A percentile compares a stretch with the other conserved stretches of the same genome.
phyloP scores from a whole-genome alignment of 345 rosid species.

The Eucalyptus urophylla region DNA sequence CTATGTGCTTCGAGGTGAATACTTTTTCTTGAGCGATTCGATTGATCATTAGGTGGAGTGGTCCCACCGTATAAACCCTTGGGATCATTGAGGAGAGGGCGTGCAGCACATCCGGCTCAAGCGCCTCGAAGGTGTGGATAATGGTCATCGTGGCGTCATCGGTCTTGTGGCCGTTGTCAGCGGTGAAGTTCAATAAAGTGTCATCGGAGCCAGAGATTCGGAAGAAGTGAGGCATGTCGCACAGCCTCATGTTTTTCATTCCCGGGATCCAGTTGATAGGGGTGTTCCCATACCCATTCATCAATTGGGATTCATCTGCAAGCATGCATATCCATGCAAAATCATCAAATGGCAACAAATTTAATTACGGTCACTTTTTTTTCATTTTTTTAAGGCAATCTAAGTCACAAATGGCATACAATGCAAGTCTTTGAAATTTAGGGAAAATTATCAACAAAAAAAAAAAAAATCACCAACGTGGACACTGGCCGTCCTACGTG shows the following conservation, averaged over 20 bases:
- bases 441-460: not conserved
- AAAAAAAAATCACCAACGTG: not conserved
- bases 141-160: not conserved
- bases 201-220: not conserved
- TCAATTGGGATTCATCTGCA: not conserved
- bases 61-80: not conserved
- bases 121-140: not conserved
- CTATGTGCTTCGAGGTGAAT: not conserved
- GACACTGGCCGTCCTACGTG: rapidly evolving
- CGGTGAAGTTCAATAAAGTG: not conserved
- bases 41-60: not conserved
- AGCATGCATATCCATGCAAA: not conserved
- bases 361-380: not conserved
- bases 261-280: not conserved
- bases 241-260: not conserved
- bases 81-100: not conserved
- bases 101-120: not conserved
- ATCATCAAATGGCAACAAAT: not conserved
- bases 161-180: not conserved
- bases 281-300: not conserved
- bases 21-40: not conserved
- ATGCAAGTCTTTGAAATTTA: not conserved
- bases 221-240: not conserved
- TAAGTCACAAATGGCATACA: not conserved
- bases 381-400: not conserved